phyloP scores from a whole-genome alignment of 2,329 filamentous ascomycete genomes.

The Eutypa lata region DNA sequence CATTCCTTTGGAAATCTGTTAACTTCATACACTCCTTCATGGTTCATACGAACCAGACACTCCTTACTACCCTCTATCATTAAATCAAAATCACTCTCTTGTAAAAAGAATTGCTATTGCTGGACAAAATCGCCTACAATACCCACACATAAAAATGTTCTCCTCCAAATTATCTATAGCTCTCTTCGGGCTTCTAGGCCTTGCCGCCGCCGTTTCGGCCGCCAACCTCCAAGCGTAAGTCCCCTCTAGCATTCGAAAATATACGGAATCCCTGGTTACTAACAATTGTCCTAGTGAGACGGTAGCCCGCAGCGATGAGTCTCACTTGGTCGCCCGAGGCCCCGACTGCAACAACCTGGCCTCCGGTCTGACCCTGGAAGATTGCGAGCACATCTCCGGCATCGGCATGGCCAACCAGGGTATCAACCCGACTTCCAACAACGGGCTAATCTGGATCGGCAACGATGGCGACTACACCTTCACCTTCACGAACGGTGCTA shows the following conservation, averaged over 20 bases:
- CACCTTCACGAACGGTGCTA: slow-evolving; percentile 25
- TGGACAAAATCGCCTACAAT: not conserved
- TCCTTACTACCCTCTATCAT: not conserved
- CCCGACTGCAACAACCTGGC: not conserved
- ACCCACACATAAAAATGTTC: not conserved
- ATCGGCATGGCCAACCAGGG: slow-evolving; percentile 10
- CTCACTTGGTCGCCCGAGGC: not conserved
- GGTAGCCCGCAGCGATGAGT: too few species aligned
- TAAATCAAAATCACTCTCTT: not conserved
- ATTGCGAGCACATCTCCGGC: not conserved
- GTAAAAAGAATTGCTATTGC: not conserved
- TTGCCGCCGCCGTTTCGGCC: not conserved
- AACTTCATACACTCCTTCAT: not conserved
- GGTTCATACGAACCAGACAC: not conserved
- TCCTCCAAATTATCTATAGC: not conserved
- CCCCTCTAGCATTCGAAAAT: not conserved
- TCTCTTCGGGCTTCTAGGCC: not conserved
- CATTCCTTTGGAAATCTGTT: not conserved
- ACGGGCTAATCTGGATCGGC: slow-evolving; percentile 28
- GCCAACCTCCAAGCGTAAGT: not conserved
- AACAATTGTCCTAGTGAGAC: too few species aligned
- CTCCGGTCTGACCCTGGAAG: not conserved
- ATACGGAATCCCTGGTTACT: too few species aligned
- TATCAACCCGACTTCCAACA: slow-evolving; percentile 17
- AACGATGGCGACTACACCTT: slow-evolving; percentile 24